Base-by-base conservation (phyloP, 1,139 yeast genomes). In the Zygoascus hellenicus region DNA sequence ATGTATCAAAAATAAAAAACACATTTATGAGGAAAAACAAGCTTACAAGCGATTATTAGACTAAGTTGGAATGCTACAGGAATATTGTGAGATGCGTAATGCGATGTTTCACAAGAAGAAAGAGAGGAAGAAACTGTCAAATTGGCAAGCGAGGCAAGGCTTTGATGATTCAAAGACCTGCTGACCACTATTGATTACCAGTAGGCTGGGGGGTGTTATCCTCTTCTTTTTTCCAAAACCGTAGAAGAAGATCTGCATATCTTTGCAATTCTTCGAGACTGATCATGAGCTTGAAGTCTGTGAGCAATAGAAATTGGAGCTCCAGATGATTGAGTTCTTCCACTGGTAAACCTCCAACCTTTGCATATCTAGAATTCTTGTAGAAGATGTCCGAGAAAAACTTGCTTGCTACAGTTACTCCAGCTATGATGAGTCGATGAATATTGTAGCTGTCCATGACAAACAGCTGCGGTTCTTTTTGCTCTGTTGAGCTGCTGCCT, bases 371-470 rank as follows among this genome's bases (percentile, higher is more conserved):
- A 47, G 95, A 82, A 66, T 94, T 92, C 62, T 94, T 92, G 74
- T 94, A 92, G 64, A 92, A 94, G 46, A 92, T 89, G 67, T 92
- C 99, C 57, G 95, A 83, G 65, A 90, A 90, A 66, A 92, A 94
- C 69, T 92, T 92, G 38, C 96, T 85, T 19, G 96, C 88, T 17
- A 92, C 97, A 0, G 98, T 92, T 48, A 94, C 85, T 9, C 97
- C 98, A n/a, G 96, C 86, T 41, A 92, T 92, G 47, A 92, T 87
- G 51, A 92, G 75, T 53, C 99, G 75, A 67, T 92, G 99, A 54
- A 92, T 89, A 64, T 92, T 92, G 67, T 85, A 92, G 52, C 95
- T 85, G 68, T 92, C 97, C 92, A 92, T 88, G 6, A 90, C 96
- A 66, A 92, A 90, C 50, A 86, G 66, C 61, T 85, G 92, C 51